These are phyloP conservation scores for Phytopythium boreale DNA, from an alignment of 352 stramenopile genomes.

Conservation along the genomic window DNA sequence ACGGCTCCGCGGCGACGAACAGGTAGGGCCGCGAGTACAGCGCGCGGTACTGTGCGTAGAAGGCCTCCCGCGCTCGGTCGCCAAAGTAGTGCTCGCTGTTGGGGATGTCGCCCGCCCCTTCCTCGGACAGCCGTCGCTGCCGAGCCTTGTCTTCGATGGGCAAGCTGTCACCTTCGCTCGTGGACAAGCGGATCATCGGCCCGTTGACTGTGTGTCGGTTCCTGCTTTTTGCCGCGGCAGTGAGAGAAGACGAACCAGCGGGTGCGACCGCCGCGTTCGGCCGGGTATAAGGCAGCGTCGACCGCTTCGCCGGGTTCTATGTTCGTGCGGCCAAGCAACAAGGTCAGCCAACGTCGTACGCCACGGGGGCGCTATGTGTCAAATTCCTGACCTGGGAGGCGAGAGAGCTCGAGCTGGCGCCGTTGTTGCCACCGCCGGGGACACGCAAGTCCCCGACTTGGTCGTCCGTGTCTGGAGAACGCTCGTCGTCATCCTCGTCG, in stretches of 20 bases:
- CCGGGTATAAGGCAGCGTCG: not conserved
- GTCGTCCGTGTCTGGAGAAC: not conserved
- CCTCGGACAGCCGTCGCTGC: conserved; percentile 24
- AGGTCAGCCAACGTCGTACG: not conserved
- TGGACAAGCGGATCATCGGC: not conserved
- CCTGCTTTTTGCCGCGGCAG: not conserved
- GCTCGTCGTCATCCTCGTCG: not conserved
- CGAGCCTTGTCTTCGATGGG: not conserved
- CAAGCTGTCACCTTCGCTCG: not conserved
- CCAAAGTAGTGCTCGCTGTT: conserved; percentile 66
- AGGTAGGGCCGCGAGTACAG: conserved; percentile 64
- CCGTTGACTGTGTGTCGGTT: not conserved
- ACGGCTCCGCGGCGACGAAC: conserved; percentile 33
- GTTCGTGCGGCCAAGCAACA: no score
- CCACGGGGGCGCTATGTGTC: no score
- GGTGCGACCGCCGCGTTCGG: not conserved
- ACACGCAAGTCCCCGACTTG: not conserved
- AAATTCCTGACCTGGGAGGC: no score
- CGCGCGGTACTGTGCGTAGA: conserved; percentile 63
- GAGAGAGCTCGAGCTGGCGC: not conserved
- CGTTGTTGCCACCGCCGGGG: no score
- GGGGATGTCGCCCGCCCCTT: conserved; percentile 35
- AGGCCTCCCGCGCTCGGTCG: conserved; percentile 40
- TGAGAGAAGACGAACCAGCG: not conserved
- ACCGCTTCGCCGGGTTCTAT: not conserved